These are phyloP conservation scores for Astrothelium subdiscretum DNA, from an alignment of 495 filamentous ascomycete genomes.

Conservation along the genomic window DNA sequence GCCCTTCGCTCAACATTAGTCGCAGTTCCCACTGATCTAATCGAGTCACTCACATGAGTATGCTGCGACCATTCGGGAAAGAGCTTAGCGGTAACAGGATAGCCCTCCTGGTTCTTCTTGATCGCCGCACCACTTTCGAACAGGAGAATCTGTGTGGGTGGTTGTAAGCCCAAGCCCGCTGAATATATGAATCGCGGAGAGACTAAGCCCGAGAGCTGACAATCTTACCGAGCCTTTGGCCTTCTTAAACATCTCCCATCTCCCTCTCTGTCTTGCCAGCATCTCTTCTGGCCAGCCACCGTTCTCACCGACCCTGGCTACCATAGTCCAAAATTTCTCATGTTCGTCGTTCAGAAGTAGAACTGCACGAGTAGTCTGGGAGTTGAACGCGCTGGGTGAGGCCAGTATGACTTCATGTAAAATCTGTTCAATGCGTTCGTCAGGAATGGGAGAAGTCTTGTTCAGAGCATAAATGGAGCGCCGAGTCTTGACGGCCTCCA, in stretches of 20 bases:
- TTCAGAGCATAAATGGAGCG: slow-evolving; percentile 49
- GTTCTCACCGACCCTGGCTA: slow-evolving; percentile 25
- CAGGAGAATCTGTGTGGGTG: slow-evolving; percentile 41
- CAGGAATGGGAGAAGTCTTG: slow-evolving; percentile 42
- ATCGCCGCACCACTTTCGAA: slow-evolving; percentile 48
- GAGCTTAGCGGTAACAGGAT: slow-evolving; percentile 45
- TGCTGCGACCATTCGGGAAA: slow-evolving; percentile 54
- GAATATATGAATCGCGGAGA: background rate
- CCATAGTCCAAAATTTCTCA: slow-evolving; percentile 53
- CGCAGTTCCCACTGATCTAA: background rate
- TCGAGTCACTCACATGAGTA: slow-evolving; percentile 20
- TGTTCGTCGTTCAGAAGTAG: slow-evolving; percentile 52
- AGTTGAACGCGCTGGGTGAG: slow-evolving; percentile 53
- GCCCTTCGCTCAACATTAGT: slow-evolving; percentile 20
- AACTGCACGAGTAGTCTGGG: slow-evolving; percentile 49
- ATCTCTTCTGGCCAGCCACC: background rate
- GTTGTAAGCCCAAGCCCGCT: background rate
- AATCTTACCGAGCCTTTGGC: slow-evolving; percentile 43
- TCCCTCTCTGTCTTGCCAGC: background rate
- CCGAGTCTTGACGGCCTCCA: slow-evolving; percentile 43
- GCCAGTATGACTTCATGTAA: slow-evolving; percentile 41
- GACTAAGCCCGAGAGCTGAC: background rate
- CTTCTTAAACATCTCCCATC: slow-evolving; percentile 35
- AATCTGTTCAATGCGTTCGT: slow-evolving; percentile 45
- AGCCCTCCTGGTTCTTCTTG: slow-evolving; percentile 39